Evolutionary conservation across 768 basidiomycete species (phyloP).

Genomic region (Pleurotus djamor): DNA sequence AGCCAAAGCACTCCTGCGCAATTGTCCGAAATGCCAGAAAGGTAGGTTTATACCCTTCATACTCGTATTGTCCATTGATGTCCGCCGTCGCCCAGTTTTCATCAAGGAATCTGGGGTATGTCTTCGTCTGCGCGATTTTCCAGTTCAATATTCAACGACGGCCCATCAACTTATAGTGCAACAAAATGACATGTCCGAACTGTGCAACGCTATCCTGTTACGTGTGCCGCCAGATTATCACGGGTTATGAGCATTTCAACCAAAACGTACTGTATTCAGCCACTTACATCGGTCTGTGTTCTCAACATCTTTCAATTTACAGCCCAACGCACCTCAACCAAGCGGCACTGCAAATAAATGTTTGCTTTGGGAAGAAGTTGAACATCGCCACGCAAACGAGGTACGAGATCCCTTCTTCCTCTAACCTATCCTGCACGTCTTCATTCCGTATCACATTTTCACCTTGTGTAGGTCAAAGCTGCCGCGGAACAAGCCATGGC

Average conservation of each 20-base stretch:
- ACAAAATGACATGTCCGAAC: slow-evolving; percentile 85
- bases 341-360: slow-evolving; percentile 46
- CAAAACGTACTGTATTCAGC: slow-evolving; percentile 30
- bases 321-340: slow-evolving; percentile 7
- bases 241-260: slow-evolving; percentile 76
- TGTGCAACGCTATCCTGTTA: slow-evolving; percentile 82
- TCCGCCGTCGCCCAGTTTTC: slow-evolving; percentile 48
- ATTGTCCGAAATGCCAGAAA: slow-evolving; percentile 85
- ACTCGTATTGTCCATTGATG: slow-evolving; percentile 4
- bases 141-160: not conserved
- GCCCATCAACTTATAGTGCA: slow-evolving; percentile 55
- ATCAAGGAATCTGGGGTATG: slow-evolving; percentile 77
- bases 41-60: slow-evolving; percentile 34
- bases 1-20: slow-evolving; percentile 84
- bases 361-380: slow-evolving; percentile 64
- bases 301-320: not conserved
- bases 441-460: not conserved
- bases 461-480: slow-evolving; percentile 50
- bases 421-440: not conserved
- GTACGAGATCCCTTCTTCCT: slow-evolving; percentile 26
- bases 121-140: slow-evolving; percentile 6
- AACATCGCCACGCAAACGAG: slow-evolving; percentile 65
- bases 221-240: slow-evolving; percentile 71
- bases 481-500: slow-evolving; percentile 67
- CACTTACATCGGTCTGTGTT: not conserved